These are phyloP conservation scores for Tripterygium wilfordii DNA, from an alignment of 177 flowering plant genomes.

Conservation along the genomic window DNA sequence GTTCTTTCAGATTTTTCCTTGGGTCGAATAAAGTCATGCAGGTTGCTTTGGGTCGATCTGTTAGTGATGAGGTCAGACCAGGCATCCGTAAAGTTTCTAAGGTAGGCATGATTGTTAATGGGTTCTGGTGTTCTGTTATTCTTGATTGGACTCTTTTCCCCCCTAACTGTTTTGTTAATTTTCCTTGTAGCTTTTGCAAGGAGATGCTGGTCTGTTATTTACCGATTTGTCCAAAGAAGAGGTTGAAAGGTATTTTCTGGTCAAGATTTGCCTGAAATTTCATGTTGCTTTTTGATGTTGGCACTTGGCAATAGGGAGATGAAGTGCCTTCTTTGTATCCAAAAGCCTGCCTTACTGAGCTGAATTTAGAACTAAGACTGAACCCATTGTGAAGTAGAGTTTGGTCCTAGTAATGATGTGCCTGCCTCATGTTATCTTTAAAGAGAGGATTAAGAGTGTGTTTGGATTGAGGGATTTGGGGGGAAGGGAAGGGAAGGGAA, in stretches of 20 bases:
- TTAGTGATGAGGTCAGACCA: slow-evolving; percentile 66
- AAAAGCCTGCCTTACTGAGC: no score
- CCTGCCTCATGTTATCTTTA: no score
- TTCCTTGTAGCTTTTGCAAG: slow-evolving; percentile 55
- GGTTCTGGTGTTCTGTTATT: neutral
- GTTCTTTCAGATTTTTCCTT: slow-evolving; percentile 67
- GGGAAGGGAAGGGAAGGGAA: no score
- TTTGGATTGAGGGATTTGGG: no score
- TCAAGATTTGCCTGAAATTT: no score
- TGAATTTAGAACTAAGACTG: no score
- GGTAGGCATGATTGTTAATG: slow-evolving; percentile 25
- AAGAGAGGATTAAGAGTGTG: no score
- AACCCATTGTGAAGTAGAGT: no score
- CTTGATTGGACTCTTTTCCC: neutral
- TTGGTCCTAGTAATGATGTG: no score
- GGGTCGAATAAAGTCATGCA: slow-evolving; percentile 98
- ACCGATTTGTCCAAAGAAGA: slow-evolving; percentile 74
- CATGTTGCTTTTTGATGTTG: no score
- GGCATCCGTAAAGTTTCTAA: slow-evolving; percentile 75
- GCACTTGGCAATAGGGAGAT: no score
- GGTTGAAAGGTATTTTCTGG: slow-evolving; percentile 72
- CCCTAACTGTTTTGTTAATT: neutral
- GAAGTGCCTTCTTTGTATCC: no score
- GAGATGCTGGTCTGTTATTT: slow-evolving; percentile 70
- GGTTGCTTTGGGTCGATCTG: slow-evolving; percentile 76